Evolutionary conservation across 805 yeast genomes (phyloP), one percentile per base, ranked within the genome.

Genomic region (Sugiyamaella floridensis): DNA sequence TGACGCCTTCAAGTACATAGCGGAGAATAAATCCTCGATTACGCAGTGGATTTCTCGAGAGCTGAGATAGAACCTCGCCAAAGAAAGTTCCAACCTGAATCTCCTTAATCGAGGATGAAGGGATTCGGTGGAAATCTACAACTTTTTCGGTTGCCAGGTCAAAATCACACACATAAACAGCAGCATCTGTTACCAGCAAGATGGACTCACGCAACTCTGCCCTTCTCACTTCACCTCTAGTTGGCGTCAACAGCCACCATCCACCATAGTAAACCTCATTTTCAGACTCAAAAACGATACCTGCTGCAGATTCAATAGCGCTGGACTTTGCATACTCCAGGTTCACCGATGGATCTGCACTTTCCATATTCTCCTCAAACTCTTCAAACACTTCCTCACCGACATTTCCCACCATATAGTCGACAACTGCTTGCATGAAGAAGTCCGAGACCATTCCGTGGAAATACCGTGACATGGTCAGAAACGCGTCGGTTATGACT

Each of bases 371-470:
- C 1, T 71, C 63, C 52, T 74, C 77, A 60, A 72, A 76, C 50
- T 71, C 73, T 49, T 71, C 72, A 60, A 76, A 73, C 5, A 68
- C 66, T 11, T 65, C 63, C 18, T 60, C 60, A n/a, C 59, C 62
- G 8, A 65, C 68, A 43, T 66, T 64, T 0, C 78, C 78, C 4
- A 73, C 57, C 1, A 75, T 37, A 49, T 65, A 74, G 55, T 76
- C 79, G 43, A 76, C 62, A 43, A 72, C 62, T 14, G 76, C 73
- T 55, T 76, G 79, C 40, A 65, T 66, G 63, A 71, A 74, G 55
- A 66, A 76, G 60, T 76, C 79, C 20, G 71, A 63, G n/a, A 76
- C 63, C 49, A 67, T 69, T 1, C 77, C 78, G 40, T 73, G 67
- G 52, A 70, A 75, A 53, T 72, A 75, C 43, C 79, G 59, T 1